These are phyloP conservation scores for Albugo laibachii DNA, from an alignment of 352 stramenopile genomes.

Conservation along the genomic window DNA sequence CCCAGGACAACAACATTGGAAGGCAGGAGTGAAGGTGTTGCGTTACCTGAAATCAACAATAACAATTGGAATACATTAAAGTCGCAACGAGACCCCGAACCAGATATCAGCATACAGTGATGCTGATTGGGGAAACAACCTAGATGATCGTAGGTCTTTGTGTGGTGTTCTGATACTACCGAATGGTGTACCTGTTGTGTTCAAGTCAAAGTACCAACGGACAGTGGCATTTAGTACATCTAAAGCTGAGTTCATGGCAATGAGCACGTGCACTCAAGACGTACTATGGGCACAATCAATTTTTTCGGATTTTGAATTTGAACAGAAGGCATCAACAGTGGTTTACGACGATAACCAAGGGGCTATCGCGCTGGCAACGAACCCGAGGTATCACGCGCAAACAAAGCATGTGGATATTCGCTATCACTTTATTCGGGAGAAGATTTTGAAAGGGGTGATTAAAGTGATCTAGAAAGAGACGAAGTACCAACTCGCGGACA, in stretches of 20 bases:
- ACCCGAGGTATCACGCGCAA: background rate
- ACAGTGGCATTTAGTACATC: constrained; percentile 9
- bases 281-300: constrained; percentile 3
- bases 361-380: constrained; percentile 4
- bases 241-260: constrained; percentile 12
- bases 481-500: constrained; percentile 8
- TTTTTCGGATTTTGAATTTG: constrained; percentile 1
- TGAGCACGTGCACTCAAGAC: constrained; percentile 9
- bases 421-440: constrained; percentile 10
- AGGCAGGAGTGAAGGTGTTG: too few relatives aligned
- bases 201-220: constrained; percentile 6
- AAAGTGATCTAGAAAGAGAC: constrained; percentile 7
- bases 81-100: background rate
- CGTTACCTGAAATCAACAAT: too few relatives aligned
- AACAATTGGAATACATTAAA: background rate
- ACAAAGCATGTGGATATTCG: constrained; percentile 13
- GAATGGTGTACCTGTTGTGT: constrained; percentile 7
- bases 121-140: constrained; percentile 9
- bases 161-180: constrained; percentile 6
- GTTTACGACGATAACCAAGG: constrained; percentile 8
- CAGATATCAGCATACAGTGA: constrained; percentile 5
- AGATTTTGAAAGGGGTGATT: constrained; percentile 2
- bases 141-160: constrained; percentile 8
- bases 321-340: constrained; percentile 5
- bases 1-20: background rate